Evolutionary conservation across 2,329 filamentous ascomycete genomes (phyloP).

Genomic region (Fusarium pseudoanthophilum): DNA sequence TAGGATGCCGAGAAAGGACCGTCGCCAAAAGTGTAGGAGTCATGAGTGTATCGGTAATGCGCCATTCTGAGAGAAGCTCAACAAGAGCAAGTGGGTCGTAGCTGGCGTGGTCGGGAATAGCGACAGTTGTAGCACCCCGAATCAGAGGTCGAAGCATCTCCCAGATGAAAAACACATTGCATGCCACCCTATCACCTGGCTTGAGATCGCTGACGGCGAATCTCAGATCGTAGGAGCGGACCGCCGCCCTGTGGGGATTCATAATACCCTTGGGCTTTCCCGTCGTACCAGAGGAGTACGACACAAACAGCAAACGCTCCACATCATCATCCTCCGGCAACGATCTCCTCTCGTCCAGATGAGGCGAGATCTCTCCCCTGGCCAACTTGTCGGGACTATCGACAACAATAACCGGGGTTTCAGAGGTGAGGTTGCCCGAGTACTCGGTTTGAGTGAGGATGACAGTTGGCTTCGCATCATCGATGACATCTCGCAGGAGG

Average conservation of each 20-base stretch:
- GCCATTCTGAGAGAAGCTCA: conserved; percentile 72
- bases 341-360: conserved; percentile 57
- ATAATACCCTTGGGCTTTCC: conserved; percentile 85
- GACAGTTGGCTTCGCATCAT: conserved; percentile 77
- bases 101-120: conserved; percentile 79
- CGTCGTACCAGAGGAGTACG: conserved; percentile 82
- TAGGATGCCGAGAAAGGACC: conserved; percentile 75
- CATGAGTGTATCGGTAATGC: conserved; percentile 84
- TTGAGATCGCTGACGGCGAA: conserved; percentile 76
- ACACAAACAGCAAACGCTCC: conserved; percentile 81
- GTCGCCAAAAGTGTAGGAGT: conserved; percentile 82
- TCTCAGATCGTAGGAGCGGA: conserved; percentile 78
- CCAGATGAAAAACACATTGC: conserved; percentile 90
- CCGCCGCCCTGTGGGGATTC: conserved; percentile 79
- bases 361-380: conserved; percentile 42
- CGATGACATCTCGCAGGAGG: conserved; percentile 78
- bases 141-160: conserved; percentile 82
- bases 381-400: conserved; percentile 57
- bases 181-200: conserved; percentile 82
- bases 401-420: conserved; percentile 72
- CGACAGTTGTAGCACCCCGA: conserved; percentile 79
- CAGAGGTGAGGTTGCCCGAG: conserved; percentile 71
- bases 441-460: conserved; percentile 76
- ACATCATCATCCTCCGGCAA: conserved; percentile 74
- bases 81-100: conserved; percentile 82